Conservation (phyloP, 2,329 filamentous ascomycete genomes). For the Beauveria brongniartii region DNA sequence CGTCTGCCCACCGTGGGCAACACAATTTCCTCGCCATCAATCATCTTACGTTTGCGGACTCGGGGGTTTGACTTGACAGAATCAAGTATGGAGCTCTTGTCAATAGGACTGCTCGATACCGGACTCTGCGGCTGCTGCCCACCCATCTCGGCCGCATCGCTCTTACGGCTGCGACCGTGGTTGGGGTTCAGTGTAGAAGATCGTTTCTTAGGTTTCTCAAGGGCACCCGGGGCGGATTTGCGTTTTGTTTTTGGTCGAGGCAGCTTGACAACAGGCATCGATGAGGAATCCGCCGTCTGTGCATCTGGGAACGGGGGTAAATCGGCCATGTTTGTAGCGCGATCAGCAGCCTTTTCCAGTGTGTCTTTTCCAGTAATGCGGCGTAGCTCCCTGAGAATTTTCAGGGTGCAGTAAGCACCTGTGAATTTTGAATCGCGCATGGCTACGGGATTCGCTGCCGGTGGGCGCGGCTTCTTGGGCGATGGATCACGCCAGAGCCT, state of each 20-base stretch:
- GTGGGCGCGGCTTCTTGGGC: conserved; percentile 27
- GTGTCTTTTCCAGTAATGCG: conserved; percentile 24
- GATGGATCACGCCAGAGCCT: conserved; percentile 50
- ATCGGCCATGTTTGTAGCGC: conserved; percentile 14
- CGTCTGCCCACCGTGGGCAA: conserved; percentile 17
- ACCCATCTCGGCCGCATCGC: conserved; percentile 13
- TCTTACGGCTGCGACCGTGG: conserved; percentile 24
- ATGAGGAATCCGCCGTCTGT: background rate
- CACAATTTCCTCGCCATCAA: conserved; percentile 30
- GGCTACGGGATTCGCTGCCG: conserved; percentile 32
- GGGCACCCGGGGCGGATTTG: conserved; percentile 32
- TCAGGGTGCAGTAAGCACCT: conserved; percentile 36
- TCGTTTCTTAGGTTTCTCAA: conserved; percentile 22
- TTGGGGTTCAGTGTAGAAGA: conserved; percentile 30
- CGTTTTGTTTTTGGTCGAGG: conserved; percentile 23
- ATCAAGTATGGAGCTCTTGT: conserved; percentile 37
- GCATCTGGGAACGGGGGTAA: background rate
- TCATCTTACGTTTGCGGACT: conserved; percentile 38
- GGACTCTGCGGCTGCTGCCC: background rate
- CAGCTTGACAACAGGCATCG: conserved; percentile 10
- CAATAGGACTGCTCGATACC: background rate
- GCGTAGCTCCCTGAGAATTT: conserved; percentile 32
- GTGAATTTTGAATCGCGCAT: conserved; percentile 38
- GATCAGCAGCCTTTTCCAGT: conserved; percentile 11
- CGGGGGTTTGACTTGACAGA: conserved; percentile 43